Percentiles rank a stretch among this genome's conserved stretches.
Evolutionary conservation across 2,329 filamentous ascomycete genomes (phyloP).

Genomic region (Alternaria atra): DNA sequence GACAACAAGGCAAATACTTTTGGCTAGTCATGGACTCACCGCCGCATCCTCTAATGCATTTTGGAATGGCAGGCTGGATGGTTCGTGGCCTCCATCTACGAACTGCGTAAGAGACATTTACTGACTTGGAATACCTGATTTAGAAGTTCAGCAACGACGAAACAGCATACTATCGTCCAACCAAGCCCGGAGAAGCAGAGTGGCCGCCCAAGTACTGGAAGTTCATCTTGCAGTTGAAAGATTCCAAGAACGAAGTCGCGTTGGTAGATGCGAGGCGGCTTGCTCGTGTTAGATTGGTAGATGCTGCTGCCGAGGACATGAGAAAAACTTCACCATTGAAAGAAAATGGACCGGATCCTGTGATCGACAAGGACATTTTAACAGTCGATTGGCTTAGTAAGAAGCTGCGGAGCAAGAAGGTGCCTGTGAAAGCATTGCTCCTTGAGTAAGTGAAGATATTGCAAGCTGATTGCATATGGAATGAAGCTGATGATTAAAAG

Average conservation of each 20-base stretch:
- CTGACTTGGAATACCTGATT: background rate
- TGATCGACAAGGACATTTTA: conserved; percentile 79
- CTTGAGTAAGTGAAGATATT: conserved; percentile 63
- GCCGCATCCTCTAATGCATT: conserved; percentile 89
- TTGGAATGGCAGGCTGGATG: conserved; percentile 77
- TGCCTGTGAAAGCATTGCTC: conserved; percentile 88
- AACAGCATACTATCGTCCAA: conserved; percentile 79
- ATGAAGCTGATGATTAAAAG: background rate
- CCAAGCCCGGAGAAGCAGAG: conserved; percentile 65
- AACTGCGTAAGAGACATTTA: background rate
- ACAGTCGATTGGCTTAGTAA: conserved; percentile 77
- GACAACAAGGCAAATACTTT: conserved; percentile 96
- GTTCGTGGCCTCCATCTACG: conserved; percentile 52
- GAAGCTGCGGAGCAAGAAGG: conserved; percentile 77
- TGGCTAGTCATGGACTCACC: conserved; percentile 82
- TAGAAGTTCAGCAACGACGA: conserved; percentile 78
- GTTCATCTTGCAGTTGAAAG: conserved; percentile 75
- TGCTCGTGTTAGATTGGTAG: conserved; percentile 79
- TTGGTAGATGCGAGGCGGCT: conserved; percentile 87
- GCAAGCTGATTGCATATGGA: background rate
- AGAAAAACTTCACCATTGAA: conserved; percentile 79
- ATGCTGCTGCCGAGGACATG: conserved; percentile 80
- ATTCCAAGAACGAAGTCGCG: conserved; percentile 71
- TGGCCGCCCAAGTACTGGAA: conserved; percentile 96
- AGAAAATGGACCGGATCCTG: conserved; percentile 93